Base-by-base conservation (phyloP, 2,329 filamentous ascomycete genomes). In the Penicillium sp. region DNA sequence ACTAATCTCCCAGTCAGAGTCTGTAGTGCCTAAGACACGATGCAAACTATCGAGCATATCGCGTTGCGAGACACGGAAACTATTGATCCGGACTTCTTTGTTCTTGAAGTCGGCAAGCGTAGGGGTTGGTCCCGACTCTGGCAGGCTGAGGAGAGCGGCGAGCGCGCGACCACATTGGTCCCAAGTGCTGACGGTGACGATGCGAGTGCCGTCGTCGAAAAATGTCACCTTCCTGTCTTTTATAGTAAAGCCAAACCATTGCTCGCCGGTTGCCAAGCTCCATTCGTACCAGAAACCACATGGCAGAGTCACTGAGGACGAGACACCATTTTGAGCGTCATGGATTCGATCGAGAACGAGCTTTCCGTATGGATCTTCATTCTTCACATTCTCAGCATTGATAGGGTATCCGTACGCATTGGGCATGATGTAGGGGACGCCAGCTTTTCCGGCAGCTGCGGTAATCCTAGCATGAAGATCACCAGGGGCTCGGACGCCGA, bases 1-100 rank as follows among this genome's bases (percentile, higher is more conserved):
- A 22, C 2, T 53, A 14, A 62, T 62, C 9, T 57, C 50, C 86
- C 87, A 89, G 61, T 88, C 86, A 0, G 68, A 71, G 42, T 85
- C 81, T 3, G 74, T 80, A 0, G 81, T 83, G 0, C 79, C 79
- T 0, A 82, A 79, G 3, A 85, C 84, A 0, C 81, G 79, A 61
- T 85, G 76, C 13, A 85, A 67, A 16, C 79, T 80, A 32, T 81
- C 79, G 37, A 89, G 76, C 76, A 89, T 88, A 29, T 89, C 85
- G 11, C 78, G 76, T 70, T 89, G 87, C 45, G 72, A 83, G 55
- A 85, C 65, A 11, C 72, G 67, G 71, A 87, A 89, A 53, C 81
- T 85, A 3, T 74, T 76, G 26, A 86, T 68, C 59, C 75, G 81
- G 1, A 86, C 64, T 0, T 69, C 60, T 34, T 76, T 75, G 68